Evolutionary conservation across 805 yeast genomes (phyloP).

Genomic region (Isabelozyma pseudorhagii): DNA sequence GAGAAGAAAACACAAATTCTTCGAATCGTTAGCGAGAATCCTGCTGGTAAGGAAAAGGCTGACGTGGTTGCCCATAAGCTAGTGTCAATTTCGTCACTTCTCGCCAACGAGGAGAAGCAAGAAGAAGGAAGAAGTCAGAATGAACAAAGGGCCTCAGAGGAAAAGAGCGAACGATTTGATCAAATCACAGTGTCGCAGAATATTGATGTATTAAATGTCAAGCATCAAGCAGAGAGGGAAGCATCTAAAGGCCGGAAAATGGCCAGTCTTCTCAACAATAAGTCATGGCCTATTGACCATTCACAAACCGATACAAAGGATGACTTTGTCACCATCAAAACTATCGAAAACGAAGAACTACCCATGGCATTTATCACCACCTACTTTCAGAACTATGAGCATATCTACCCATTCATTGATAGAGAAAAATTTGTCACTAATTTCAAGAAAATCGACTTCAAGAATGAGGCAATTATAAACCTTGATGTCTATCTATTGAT

Average conservation of each 20-base stretch:
- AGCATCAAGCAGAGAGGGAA: neutral
- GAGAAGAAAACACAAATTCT: slow-evolving; percentile 13
- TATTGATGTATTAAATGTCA: neutral
- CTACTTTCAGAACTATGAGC: slow-evolving; percentile 36
- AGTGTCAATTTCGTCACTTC: slow-evolving; percentile 20
- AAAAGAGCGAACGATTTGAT: neutral
- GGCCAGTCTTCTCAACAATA: neutral
- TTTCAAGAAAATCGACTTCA: slow-evolving; percentile 26
- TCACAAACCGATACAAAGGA: slow-evolving; percentile 13
- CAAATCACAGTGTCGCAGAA: neutral
- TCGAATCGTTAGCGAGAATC: slow-evolving; percentile 1
- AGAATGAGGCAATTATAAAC: slow-evolving; percentile 32
- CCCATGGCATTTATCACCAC: slow-evolving; percentile 30
- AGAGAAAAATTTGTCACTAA: slow-evolving; percentile 16
- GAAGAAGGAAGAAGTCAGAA: neutral
- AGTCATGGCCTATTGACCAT: neutral
- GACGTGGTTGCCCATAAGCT: slow-evolving; percentile 12
- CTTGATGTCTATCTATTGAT: slow-evolving; percentile 36
- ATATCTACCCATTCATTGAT: slow-evolving; percentile 33
- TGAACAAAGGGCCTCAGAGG: neutral
- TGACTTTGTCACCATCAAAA: slow-evolving; percentile 35
- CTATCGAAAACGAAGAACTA: slow-evolving; percentile 23
- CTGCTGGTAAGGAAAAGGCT: neutral
- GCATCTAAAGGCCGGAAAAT: neutral
- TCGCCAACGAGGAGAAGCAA: slow-evolving; percentile 11